Base-by-base conservation (phyloP, 2,329 filamentous ascomycete genomes). In the Karstenula rhodostoma region DNA sequence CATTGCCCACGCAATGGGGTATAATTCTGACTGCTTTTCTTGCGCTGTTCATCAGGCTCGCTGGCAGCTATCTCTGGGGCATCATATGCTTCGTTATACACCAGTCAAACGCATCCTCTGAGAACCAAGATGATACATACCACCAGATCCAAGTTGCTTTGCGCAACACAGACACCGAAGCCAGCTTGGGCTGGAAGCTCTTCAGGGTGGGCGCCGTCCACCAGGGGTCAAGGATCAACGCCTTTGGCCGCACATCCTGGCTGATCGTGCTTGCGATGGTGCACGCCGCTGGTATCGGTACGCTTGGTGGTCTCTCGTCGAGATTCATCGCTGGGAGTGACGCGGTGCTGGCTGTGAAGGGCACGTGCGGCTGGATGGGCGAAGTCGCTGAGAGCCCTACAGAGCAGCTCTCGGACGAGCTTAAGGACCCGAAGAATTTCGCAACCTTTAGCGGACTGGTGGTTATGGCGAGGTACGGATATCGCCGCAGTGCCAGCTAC, bases 121-220 rank as follows among this genome's bases (percentile, higher is more conserved):
- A 13, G n/a, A 6, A 9, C 10, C 58, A 62, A 33, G 63, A 66
- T 54, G 63, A 66, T 44, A 55, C 61, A 15, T 57, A 64, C 29
- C 61, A 66, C 52, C 63, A 66, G n/a, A 40, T 58, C 15, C 63
- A 66, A 49, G 32, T 66, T 13, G 46, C 60, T 13, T 48, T 64
- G 8, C 63, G 63, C 49, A 66, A 66, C 40, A 57, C 59, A 13
- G 61, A 64, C 15, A 43, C 23, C n/a, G 53, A 59, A 57, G 42
- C 50, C 4, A 57, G 27, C 10, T 58, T 64, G 42, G 40, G 59
- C 17, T 46, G 47, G 57, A 53, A 58, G 8, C 43, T 66, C 2
- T 19, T 60, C 19, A 58, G 55, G 43, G 52, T 64, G n/a, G 49
- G 53, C 15, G 44, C 25, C 22, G 61, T 59, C 22, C 63, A 62